Evolutionary conservation across 768 basidiomycete species (phyloP).

Genomic region (Tylopilus rubrobrunneus): DNA sequence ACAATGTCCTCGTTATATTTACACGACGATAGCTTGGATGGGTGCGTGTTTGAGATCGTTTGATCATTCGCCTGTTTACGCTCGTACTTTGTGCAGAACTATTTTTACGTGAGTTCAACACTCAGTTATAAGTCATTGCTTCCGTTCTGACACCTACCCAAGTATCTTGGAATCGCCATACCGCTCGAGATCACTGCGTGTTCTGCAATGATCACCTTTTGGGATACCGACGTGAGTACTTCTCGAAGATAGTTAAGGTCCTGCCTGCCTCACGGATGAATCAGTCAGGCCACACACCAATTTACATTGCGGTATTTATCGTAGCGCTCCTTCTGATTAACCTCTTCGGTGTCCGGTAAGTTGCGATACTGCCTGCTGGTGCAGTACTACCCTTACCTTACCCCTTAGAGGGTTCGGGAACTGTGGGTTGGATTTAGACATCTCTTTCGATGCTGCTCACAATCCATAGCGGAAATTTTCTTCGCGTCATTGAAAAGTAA

Average conservation of each 20-base stretch:
- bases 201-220: conserved; percentile 47
- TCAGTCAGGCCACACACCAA: conserved; percentile 36
- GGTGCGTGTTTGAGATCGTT: conserved; percentile 9
- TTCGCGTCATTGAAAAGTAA: conserved; percentile 24
- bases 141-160: background rate
- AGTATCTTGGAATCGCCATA: conserved; percentile 35
- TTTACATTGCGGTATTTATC: conserved; percentile 38
- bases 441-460: conserved; percentile 2
- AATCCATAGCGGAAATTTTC: conserved; percentile 18
- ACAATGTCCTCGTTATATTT: background rate
- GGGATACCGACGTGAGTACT: conserved; percentile 35
- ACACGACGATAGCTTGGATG: conserved; percentile 18
- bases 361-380: conserved; percentile 32
- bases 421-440: conserved; percentile 7
- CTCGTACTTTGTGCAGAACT: conserved; percentile 22
- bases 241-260: background rate
- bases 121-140: background rate
- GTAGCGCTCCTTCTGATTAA: conserved; percentile 40
- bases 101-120: conserved; percentile 29
- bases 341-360: conserved; percentile 43
- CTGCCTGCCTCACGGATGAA: conserved; percentile 15
- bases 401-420: conserved; percentile 19
- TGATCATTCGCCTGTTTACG: background rate
- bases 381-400: conserved; percentile 33
- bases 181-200: conserved; percentile 51